Conservation (phyloP, 225 moss, liverwort and hornwort species). For the Pseudoscleropodium purum region DNA sequence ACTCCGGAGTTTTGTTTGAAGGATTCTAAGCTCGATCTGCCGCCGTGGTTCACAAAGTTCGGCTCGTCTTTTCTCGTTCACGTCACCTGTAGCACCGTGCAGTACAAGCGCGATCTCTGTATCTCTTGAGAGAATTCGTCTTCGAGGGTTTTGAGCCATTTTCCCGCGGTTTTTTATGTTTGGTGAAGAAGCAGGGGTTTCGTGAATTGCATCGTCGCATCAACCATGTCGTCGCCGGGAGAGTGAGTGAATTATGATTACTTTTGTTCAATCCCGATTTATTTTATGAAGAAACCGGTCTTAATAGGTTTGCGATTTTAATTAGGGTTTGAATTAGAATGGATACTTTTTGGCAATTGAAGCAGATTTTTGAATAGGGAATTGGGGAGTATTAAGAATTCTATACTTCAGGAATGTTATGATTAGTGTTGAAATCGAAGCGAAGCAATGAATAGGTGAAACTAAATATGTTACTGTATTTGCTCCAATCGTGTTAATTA, state of each 20-base stretch:
- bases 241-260: constrained; percentile 13
- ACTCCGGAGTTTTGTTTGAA: background rate
- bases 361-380: background rate
- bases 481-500: background rate
- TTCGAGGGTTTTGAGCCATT: background rate
- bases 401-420: background rate
- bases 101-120: background rate
- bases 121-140: background rate
- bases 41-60: background rate
- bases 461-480: background rate
- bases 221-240: constrained; percentile 36
- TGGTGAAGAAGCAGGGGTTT: background rate
- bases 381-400: background rate
- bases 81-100: background rate
- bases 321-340: constrained; percentile 14
- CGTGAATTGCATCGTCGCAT: background rate
- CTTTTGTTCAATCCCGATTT: background rate
- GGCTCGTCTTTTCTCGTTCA: background rate
- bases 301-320: background rate
- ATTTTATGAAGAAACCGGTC: background rate
- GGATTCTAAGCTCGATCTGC: background rate
- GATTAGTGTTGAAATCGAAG: background rate
- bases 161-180: background rate
- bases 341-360: background rate
- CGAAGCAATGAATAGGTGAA: background rate